Evolutionary conservation across 2,329 filamentous ascomycete genomes (phyloP), one percentile per base, ranked within the genome.

Genomic region (Fusarium nelsonii): DNA sequence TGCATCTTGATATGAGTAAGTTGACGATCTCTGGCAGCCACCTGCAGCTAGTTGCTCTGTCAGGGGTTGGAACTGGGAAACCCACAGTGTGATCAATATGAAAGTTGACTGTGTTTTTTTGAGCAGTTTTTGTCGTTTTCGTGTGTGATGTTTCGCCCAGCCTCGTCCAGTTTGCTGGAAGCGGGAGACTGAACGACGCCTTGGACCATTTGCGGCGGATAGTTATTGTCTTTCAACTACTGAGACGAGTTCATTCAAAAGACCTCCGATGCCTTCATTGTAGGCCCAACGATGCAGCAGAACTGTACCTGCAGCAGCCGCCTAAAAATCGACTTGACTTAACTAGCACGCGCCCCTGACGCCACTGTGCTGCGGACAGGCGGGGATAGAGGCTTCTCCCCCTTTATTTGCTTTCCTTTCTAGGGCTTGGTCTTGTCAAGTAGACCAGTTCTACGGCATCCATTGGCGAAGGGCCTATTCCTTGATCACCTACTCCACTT

Each of bases 391-490:
- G 18, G 23, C 52, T 58, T 58, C 48, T 41, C 49, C 59, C 62
- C 68, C 68, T 70, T 70, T 69, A 68, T 69, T 68, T 69, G 64
- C 67, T 70, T 70, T 68, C 68, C 68, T 57, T 37, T 56, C 56
- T 37, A 60, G 65, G 49, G 54, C 54, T 34, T 62, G 49, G 54
- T 34, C 51, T 53, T 44, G 52, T 67, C 37, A 30, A 36, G 56
- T 26, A 54, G 48, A 50, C 51, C 66, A 30, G 49, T 63, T 70
- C 49, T 39, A 60, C 53, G 41, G 41, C 63, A 52, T 59, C 45
- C 45, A 63, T 69, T 70, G 67, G 67, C 53, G 46, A 33, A 20
- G 16, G 43, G 26, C 44, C 16, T 57, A 36, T 44, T 49, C 26
- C 52, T 16, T 15, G n/a, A 43, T 64, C 48, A 16, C 6, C 2